phyloP scores from a whole-genome alignment of 768 basidiomycete species.

The Rhizopogon salebrosus region DNA sequence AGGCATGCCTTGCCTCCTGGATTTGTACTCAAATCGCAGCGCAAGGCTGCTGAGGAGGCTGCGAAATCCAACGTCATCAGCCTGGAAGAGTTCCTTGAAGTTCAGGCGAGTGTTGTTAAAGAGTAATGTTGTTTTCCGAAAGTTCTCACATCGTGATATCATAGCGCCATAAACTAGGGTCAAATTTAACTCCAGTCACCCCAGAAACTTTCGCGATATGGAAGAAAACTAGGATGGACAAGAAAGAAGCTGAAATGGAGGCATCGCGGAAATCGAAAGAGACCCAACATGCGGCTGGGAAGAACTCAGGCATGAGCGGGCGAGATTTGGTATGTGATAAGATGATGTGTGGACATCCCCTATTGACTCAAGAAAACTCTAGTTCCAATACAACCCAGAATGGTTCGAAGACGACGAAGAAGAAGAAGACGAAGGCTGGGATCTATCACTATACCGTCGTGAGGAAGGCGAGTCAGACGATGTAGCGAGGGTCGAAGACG shows the following conservation, averaged over 20 bases:
- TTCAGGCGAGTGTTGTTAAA: slow-evolving; percentile 63
- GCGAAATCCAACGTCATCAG: slow-evolving; percentile 87
- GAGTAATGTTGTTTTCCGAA: background rate
- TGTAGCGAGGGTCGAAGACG: slow-evolving; percentile 11
- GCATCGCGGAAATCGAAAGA: slow-evolving; percentile 80
- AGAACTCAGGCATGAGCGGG: slow-evolving; percentile 90
- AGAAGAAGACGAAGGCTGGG: slow-evolving; percentile 46
- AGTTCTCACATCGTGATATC: slow-evolving; percentile 3
- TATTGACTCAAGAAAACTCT: slow-evolving; percentile 7
- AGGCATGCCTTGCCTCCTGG: slow-evolving; percentile 94
- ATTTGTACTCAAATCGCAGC: slow-evolving; percentile 91
- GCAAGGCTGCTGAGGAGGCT: slow-evolving; percentile 86
- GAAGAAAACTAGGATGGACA: slow-evolving; percentile 94
- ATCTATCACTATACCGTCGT: slow-evolving; percentile 49
- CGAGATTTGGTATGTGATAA: slow-evolving; percentile 72
- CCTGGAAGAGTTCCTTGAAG: slow-evolving; percentile 95
- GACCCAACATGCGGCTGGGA: slow-evolving; percentile 76
- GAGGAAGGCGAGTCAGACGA: slow-evolving; percentile 32
- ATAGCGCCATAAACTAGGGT: slow-evolving; percentile 90
- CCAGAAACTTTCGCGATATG: slow-evolving; percentile 86
- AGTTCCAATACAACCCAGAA: slow-evolving; percentile 96
- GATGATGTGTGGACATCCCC: background rate
- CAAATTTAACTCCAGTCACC: slow-evolving; percentile 90
- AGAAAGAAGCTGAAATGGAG: slow-evolving; percentile 88
- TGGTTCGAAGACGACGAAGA: slow-evolving; percentile 83